Evolutionary conservation across 306 rosid species (phyloP), one percentile per base, ranked within the genome.

Genomic region (Dryas alaskensis): DNA sequence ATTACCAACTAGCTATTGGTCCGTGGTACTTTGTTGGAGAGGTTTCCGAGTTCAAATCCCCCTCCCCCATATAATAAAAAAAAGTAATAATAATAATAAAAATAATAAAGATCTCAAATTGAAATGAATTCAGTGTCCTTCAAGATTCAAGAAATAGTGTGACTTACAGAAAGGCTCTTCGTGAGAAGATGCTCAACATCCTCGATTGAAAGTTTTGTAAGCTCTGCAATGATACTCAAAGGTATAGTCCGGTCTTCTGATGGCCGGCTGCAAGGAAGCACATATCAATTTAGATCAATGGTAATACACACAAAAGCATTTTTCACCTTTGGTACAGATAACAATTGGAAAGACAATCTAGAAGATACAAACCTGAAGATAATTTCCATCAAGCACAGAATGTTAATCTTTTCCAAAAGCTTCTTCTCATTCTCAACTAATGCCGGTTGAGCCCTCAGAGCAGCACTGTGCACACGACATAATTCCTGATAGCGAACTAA

Each of bases 361-460:
- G 65, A 25, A 73, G 13, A 69, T 31, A 45, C 53, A 51, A 84
- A 89, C 99, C 99, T 95, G 90, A 95, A 95, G 79, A 95, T 95
- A 73, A 95, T 95, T 84, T 92, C 99, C 98, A 95, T 95, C 87
- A 95, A 87, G 84, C 99, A 95, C 73, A 95, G 95, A 81, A 95
- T 95, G 79, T 95, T 95, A 51, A 95, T 90, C 90, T 95, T 95
- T 72, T 95, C 99, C 82, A 92, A 78, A 69, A 95, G 87, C 81
- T 78, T 95, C 81, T 92, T 83, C 78, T 95, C 99, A 53, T 95
- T 95, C 70, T 86, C 96, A 73, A 92, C 98, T 53, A 95, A 76
- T 43, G 99, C 97, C 2, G 99, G 99, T 73, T 95, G 99, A 49
- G 98, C 92, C 27, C 93, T 89, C 74, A 95, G 74, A 79, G 99